Evolutionary conservation across 768 basidiomycete species (phyloP).

Genomic region (Rossbeevera mucosa): DNA sequence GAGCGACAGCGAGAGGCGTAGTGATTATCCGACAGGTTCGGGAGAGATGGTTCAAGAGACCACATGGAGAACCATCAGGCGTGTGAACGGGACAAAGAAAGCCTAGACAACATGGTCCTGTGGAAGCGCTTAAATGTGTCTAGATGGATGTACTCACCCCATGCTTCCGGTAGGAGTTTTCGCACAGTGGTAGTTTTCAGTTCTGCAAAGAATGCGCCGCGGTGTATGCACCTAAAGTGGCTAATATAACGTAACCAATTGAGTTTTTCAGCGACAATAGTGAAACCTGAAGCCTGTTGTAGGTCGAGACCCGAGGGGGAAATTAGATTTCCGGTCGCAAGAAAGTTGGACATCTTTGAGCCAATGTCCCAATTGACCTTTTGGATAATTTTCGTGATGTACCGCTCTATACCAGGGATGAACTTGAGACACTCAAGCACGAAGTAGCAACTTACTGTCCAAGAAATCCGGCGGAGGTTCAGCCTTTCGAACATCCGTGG

Average conservation of each 20-base stretch:
- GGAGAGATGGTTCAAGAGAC: conserved; percentile 93
- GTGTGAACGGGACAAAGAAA: conserved; percentile 99
- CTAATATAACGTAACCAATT: conserved; percentile 99
- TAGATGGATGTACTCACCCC: conserved; percentile 56
- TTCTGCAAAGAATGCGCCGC: conserved; percentile 98
- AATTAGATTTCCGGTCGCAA: conserved; percentile 94
- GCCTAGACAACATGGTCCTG: conserved; percentile 41
- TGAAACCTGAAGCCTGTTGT: conserved; percentile 97
- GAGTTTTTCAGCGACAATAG: conserved; percentile 96
- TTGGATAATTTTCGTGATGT: conserved; percentile 68
- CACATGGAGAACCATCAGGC: conserved; percentile 96
- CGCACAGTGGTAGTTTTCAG: conserved; percentile 97
- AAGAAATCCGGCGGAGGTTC: conserved; percentile 78
- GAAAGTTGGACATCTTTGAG: conserved; percentile 83
- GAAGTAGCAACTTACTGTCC: conserved; percentile 56
- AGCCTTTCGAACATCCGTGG: conserved; percentile 69
- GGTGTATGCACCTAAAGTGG: conserved; percentile 96
- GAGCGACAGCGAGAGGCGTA: conserved; percentile 61
- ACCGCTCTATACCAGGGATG: conserved; percentile 52
- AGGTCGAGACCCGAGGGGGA: conserved; percentile 94
- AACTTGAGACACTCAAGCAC: conserved; percentile 1
- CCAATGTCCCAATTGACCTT: conserved; percentile 92
- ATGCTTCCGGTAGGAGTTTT: conserved; percentile 94
- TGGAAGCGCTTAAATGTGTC: conserved; percentile 1
- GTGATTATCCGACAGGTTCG: conserved; percentile 91